Evolutionary conservation across 2,329 filamentous ascomycete genomes (phyloP), one percentile per base, ranked within the genome.

Genomic region (Alternaria ethzedia): DNA sequence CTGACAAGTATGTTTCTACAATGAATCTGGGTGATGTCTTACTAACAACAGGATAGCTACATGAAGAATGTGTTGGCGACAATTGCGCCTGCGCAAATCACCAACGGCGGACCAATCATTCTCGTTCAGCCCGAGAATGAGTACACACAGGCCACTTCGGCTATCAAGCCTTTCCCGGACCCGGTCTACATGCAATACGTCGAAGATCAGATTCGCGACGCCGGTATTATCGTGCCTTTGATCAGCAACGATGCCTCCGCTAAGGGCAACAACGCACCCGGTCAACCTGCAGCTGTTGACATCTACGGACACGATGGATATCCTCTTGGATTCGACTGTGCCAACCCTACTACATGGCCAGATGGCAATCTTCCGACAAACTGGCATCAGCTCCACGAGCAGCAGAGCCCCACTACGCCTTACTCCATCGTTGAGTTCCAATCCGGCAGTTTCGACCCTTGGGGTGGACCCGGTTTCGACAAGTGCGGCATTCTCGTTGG

Each of bases 91-190:
- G 89, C 87, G 0, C 92, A 96, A 71, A 94, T 96, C 72, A 95
- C 91, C 1, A 92, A 94, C 56, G 92, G 91, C 0, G 93, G 93
- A 0, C 92, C 92, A 0, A 85, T 96, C 8, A 92, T 96, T 63
- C 81, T 95, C 2, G 86, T 91, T 45, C 93, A 96, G 76, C 90
- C 91, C 0, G 93, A 96, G 76, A 96, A 96, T 66, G 93, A 96
- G 76, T 94, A 95, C 74, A 89, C 86, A 1, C 79, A 82, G 17
- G 83, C 83, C 2, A 79, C 81, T 15, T 80, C 79, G 5, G 81
- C 81, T 3, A 81, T 86, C n/a, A 76, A 79, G 0, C 78, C 81
- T 3, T 92, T 90, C 67, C 90, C 90, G 0, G 88, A 93, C 70
- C 83, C 85, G 0, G 82, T 85, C 0, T 96, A 94, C 75, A 88